A percentile compares a stretch with the other conserved stretches of the same genome.
Evolutionary conservation across 2,329 filamentous ascomycete species (phyloP).

Genomic region (Gnomoniopsis sp.): DNA sequence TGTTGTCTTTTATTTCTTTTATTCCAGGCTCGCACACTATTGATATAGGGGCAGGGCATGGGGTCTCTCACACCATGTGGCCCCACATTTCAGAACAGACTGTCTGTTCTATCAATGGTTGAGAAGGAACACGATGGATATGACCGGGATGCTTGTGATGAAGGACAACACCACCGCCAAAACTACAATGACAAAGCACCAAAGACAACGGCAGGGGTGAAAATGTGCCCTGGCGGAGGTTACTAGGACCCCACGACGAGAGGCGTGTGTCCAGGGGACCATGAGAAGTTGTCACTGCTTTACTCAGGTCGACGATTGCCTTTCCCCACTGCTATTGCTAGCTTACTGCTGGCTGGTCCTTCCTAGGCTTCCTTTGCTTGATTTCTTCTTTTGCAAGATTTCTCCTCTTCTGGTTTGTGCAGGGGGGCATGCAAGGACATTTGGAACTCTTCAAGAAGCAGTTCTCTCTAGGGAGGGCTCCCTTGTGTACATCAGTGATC

Average conservation of each 20-base stretch:
- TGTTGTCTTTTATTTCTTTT: conserved; percentile 6
- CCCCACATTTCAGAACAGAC: background rate
- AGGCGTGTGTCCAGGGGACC: background rate
- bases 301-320: background rate
- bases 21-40: conserved; percentile 18
- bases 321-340: background rate
- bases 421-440: background rate
- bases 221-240: background rate
- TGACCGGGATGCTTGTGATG: conserved; percentile 16
- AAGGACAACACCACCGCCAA: conserved; percentile 4
- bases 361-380: background rate
- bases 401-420: background rate
- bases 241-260: conserved; percentile 3
- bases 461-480: background rate
- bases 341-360: conserved; percentile 3
- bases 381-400: background rate
- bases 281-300: conserved; percentile 1
- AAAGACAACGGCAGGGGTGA: background rate
- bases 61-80: conserved; percentile 3
- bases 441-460: background rate
- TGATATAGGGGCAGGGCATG: background rate
- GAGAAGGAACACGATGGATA: conserved; percentile 11
- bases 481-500: conserved; percentile 2
- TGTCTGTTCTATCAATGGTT: background rate
- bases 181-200: conserved; percentile 6